A percentile compares a stretch with the other conserved stretches of the same genome.
phyloP scores from a whole-genome alignment of 768 basidiomycete species.

The Rhodosporidiobolus sp. region DNA sequence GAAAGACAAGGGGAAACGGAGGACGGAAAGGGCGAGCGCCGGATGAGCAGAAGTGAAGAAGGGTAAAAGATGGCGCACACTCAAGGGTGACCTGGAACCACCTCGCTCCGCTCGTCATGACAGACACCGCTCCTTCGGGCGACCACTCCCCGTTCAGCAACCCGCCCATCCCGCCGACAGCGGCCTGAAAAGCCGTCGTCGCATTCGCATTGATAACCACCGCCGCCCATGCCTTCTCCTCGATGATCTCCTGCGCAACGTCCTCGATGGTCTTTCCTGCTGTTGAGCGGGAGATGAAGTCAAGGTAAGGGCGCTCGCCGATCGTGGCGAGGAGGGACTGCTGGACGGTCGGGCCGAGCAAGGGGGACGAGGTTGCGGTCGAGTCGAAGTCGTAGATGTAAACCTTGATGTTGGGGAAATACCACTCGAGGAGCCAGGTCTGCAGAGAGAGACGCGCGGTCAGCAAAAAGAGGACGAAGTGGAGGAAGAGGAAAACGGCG shows the following conservation, averaged over 20 bases:
- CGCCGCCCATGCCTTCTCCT: constrained; percentile 28
- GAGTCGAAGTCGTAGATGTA: constrained; percentile 47
- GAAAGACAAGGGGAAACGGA: constrained; percentile 35
- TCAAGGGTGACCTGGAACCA: constrained; percentile 44
- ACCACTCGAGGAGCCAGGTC: constrained; percentile 20
- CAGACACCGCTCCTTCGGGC: constrained; percentile 7
- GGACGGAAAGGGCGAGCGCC: neutral
- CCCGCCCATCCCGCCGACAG: constrained; percentile 14
- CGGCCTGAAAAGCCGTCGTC: constrained; percentile 14
- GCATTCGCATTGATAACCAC: constrained; percentile 34
- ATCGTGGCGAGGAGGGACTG: constrained; percentile 7
- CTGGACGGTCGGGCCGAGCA: constrained; percentile 13
- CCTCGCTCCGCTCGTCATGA: neutral
- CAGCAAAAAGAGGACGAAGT: too few relatives aligned
- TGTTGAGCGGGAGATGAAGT: constrained; percentile 1
- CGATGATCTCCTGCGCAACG: constrained; percentile 16
- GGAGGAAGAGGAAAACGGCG: neutral
- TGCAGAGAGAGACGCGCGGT: neutral
- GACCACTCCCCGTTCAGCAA: constrained; percentile 13
- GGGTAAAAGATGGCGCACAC: too few relatives aligned
- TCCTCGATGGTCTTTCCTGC: constrained; percentile 10
- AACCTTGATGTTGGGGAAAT: constrained; percentile 43
- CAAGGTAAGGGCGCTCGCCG: neutral
- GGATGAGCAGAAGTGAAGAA: neutral
- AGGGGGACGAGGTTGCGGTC: neutral